Base-by-base conservation (phyloP, 352 stramenopile species). In the Phytopythium ostracodes region DNA sequence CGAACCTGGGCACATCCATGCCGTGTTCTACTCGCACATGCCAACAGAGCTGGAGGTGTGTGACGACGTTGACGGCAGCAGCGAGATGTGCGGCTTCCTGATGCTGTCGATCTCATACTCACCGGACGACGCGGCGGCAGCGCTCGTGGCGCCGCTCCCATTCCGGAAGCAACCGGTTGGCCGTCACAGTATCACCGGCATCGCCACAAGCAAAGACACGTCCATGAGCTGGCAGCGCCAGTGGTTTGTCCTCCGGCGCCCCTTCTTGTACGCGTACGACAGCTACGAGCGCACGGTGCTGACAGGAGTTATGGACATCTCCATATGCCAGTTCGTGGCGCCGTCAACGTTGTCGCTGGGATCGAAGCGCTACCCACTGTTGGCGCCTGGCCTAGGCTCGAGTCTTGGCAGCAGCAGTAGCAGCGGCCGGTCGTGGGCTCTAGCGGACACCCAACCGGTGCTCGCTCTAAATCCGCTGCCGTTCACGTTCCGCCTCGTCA, bases 211-310 rank as follows among this genome's bases (percentile, higher is more conserved):
- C 11, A 58, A 58, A 58, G 52, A 58, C 12, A 2, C 54, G 8
- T 29, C 24, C 7, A 49, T 50, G 10, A 63, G 54, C 9, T 94
- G 85, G 81, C 73, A 92, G 27, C 71, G 85, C 0, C 81, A 85
- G 36, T 94, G 83, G 85, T 91, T 94, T 44, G 85, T 94, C 27
- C 64, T 94, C 49, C 88, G 90, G 54, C 72, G 77, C 1, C 85
- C 85, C 25, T 92, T 94, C 58, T 65, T 94, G 33, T 92, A 91
- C 59, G 70, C 64, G 1, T 94, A 91, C 69, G 77, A 86, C 64
- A 86, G 67, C 55, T 89, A 91, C 38, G 79, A 80, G 0, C 68
- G 74, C 18, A 87, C 91, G 44, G 75, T 87, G 15, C 71, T 88
- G 47, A 76, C 83, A 2, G 81, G 85, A 25, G 79, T 92, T 17